Conservation (phyloP, 2,329 filamentous ascomycete species). For the Zymoseptoria brevis region DNA sequence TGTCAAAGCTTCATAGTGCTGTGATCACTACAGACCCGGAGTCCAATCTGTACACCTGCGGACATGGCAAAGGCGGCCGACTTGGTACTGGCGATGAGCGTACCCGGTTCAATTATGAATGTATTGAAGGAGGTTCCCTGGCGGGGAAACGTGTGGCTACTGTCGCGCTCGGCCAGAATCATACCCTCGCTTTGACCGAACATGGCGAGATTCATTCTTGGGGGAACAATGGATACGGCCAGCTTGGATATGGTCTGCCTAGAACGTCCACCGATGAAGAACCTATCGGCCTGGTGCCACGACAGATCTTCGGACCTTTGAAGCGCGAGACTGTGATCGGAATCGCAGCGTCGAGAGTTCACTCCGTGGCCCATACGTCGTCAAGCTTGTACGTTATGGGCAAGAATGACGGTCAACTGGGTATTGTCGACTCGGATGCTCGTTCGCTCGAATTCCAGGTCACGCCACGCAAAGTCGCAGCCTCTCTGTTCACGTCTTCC, state of each 20-base stretch:
- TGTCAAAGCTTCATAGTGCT: slow-evolving; percentile 88
- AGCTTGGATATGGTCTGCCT: slow-evolving; percentile 77
- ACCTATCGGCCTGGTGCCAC: slow-evolving; percentile 69
- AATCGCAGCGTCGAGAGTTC: slow-evolving; percentile 78
- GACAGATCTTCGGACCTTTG: slow-evolving; percentile 83
- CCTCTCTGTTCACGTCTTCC: slow-evolving; percentile 63
- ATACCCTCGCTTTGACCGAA: slow-evolving; percentile 77
- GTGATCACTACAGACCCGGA: slow-evolving; percentile 79
- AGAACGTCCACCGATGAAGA: slow-evolving; percentile 67
- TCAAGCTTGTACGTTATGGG: slow-evolving; percentile 86
- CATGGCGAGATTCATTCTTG: slow-evolving; percentile 89
- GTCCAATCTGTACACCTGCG: slow-evolving; percentile 86
- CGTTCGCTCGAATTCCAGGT: slow-evolving; percentile 78
- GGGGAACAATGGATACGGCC: slow-evolving; percentile 79
- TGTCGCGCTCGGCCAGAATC: slow-evolving; percentile 85
- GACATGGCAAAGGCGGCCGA: slow-evolving; percentile 81
- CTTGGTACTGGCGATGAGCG: slow-evolving; percentile 84
- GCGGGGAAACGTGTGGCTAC: slow-evolving; percentile 64
- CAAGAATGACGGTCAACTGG: slow-evolving; percentile 88
- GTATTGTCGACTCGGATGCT: slow-evolving; percentile 89
- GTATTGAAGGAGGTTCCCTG: slow-evolving; percentile 67
- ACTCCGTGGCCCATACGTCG: slow-evolving; percentile 81
- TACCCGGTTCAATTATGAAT: slow-evolving; percentile 77
- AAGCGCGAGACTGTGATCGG: slow-evolving; percentile 79
- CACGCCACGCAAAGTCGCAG: slow-evolving; percentile 77